Conservation (phyloP, 768 basidiomycete genomes). For the Tylopilus balloui region DNA sequence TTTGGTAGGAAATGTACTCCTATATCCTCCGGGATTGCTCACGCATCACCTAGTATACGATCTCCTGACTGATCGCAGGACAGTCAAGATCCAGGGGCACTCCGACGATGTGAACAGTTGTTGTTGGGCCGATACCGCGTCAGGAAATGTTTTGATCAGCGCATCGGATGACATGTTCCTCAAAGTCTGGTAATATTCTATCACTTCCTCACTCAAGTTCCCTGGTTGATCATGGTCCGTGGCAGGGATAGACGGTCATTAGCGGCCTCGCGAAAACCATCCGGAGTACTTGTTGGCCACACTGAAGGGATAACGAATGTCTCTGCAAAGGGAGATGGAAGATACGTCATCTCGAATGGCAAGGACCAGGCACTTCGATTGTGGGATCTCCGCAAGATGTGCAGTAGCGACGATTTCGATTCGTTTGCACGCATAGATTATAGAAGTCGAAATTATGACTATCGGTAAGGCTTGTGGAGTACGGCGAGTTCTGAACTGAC, state of each 20-base stretch:
- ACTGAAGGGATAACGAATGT: slow-evolving; percentile 96
- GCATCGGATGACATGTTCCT: slow-evolving; percentile 93
- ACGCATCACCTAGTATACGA: slow-evolving; percentile 69
- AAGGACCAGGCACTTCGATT: slow-evolving; percentile 91
- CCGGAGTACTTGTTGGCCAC: slow-evolving; percentile 91
- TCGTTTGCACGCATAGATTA: slow-evolving; percentile 45
- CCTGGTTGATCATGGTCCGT: neutral
- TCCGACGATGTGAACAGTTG: slow-evolving; percentile 90
- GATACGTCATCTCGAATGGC: slow-evolving; percentile 92
- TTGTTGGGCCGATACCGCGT: slow-evolving; percentile 91
- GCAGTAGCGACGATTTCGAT: slow-evolving; percentile 65
- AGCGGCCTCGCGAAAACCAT: slow-evolving; percentile 59
- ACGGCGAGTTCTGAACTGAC: slow-evolving; percentile 9
- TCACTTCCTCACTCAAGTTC: neutral
- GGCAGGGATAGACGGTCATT: slow-evolving; percentile 51
- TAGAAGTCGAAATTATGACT: slow-evolving; percentile 67
- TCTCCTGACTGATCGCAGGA: slow-evolving; percentile 70
- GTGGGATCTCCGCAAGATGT: slow-evolving; percentile 95
- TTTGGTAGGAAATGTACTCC: slow-evolving; percentile 47
- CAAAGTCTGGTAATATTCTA: slow-evolving; percentile 80
- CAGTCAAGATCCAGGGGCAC: slow-evolving; percentile 86
- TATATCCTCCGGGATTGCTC: neutral
- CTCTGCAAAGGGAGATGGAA: slow-evolving; percentile 92
- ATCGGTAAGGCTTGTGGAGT: slow-evolving; percentile 53
- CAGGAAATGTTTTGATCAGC: slow-evolving; percentile 91